These are phyloP conservation scores for Gossypium herbaceum DNA, from an alignment of 345 rosid genomes.

Conservation along the genomic window DNA sequence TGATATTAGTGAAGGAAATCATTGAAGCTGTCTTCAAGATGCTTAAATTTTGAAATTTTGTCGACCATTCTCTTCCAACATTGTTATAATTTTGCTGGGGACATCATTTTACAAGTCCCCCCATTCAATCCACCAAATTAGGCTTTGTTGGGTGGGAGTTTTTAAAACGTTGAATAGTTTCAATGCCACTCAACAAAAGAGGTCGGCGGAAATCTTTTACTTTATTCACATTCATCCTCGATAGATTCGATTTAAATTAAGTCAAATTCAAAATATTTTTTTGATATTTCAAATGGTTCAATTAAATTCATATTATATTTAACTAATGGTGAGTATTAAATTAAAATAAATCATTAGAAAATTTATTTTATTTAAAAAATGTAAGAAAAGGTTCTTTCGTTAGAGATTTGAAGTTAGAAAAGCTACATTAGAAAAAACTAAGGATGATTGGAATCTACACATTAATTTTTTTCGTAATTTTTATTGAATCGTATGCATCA, in stretches of 20 bases:
- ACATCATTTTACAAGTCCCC: neutral
- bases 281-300: too few relatives aligned
- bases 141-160: neutral
- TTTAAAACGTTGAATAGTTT: neutral
- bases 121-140: constrained; percentile 3
- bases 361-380: too few relatives aligned
- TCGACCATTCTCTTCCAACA: neutral
- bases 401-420: too few relatives aligned
- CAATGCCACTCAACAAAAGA: neutral
- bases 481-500: too few relatives aligned
- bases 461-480: too few relatives aligned
- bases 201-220: neutral
- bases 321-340: too few relatives aligned
- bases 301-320: too few relatives aligned
- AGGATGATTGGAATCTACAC: too few relatives aligned
- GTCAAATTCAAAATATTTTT: neutral
- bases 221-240: neutral
- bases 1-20: neutral
- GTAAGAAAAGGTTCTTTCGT: too few relatives aligned
- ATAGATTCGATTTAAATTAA: neutral
- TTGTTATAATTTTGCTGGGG: neutral
- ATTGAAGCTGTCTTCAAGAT: neutral
- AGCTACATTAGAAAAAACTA: too few relatives aligned
- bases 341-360: too few relatives aligned
- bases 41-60: neutral